Conservation (phyloP, 805 yeast species). For the Candida chilensis region DNA sequence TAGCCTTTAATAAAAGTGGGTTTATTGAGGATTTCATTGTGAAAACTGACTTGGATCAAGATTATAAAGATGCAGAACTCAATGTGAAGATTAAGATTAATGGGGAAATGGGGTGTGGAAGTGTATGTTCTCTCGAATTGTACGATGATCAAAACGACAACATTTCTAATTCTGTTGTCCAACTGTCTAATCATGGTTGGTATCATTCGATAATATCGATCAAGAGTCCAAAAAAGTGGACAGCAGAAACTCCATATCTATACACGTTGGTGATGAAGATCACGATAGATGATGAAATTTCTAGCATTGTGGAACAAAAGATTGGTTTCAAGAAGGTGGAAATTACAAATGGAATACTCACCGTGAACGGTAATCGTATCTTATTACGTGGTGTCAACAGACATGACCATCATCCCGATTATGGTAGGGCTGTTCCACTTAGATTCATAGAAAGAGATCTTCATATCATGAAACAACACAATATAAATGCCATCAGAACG, state of each 20-base stretch:
- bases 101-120: too few species aligned
- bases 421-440: conserved; percentile 22
- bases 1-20: conserved; percentile 12
- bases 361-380: conserved; percentile 17
- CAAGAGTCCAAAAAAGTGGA: conserved; percentile 18
- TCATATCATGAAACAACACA: conserved; percentile 18
- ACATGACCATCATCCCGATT: conserved; percentile 21
- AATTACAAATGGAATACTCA: conserved; percentile 12
- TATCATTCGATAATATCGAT: too few species aligned
- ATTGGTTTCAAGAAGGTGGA: conserved; percentile 18
- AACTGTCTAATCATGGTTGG: too few species aligned
- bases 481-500: conserved; percentile 23
- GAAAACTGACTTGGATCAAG: conserved; percentile 9
- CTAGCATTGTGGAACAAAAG: too few species aligned
- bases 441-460: conserved; percentile 19
- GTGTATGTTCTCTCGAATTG: too few species aligned
- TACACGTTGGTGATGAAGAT: conserved; percentile 10
- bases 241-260: conserved; percentile 21
- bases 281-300: too few species aligned
- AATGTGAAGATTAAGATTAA: too few species aligned
- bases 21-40: conserved; percentile 17
- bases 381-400: conserved; percentile 22
- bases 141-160: too few species aligned
- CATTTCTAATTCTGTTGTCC: too few species aligned
- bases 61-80: too few species aligned